A percentile compares a stretch with the other conserved stretches of the same genome.
phyloP scores from a whole-genome alignment of 2,329 filamentous ascomycete species.

The Xylariales sp. region DNA sequence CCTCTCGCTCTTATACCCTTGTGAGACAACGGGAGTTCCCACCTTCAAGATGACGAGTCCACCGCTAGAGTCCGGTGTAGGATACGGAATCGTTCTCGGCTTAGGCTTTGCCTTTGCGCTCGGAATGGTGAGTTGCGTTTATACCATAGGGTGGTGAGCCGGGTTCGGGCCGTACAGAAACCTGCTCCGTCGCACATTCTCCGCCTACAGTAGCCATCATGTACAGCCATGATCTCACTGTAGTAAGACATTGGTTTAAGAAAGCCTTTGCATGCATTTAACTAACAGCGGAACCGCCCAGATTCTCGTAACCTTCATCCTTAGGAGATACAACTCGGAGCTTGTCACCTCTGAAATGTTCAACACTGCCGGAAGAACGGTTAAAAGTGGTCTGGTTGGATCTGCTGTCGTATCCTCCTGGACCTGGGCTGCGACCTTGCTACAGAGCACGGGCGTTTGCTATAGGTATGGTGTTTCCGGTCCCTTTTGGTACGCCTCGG shows the following conservation, averaged over 20 bases:
- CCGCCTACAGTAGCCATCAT: too few relatives aligned
- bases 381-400: conserved; percentile 84
- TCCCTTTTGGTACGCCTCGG: conserved; percentile 56
- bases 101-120: conserved; percentile 71
- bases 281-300: background rate
- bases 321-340: conserved; percentile 47
- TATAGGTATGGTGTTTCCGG: conserved; percentile 72
- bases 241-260: conserved; percentile 50
- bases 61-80: conserved; percentile 56
- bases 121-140: conserved; percentile 48
- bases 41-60: conserved; percentile 21
- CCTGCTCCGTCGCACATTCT: too few relatives aligned
- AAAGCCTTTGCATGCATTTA: conserved; percentile 48
- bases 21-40: too few relatives aligned
- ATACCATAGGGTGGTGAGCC: background rate
- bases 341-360: conserved; percentile 92
- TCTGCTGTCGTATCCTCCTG: conserved; percentile 89
- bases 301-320: conserved; percentile 25
- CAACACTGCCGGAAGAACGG: conserved; percentile 79
- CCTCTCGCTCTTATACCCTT: too few relatives aligned
- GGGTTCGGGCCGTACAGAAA: too few relatives aligned
- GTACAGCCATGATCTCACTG: too few relatives aligned
- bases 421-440: conserved; percentile 85
- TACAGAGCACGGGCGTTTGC: conserved; percentile 77
- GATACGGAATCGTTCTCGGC: conserved; percentile 75